Conservation (phyloP, 1,139 yeast genomes). For the Hemisphaericaspora lyxosophila region DNA sequence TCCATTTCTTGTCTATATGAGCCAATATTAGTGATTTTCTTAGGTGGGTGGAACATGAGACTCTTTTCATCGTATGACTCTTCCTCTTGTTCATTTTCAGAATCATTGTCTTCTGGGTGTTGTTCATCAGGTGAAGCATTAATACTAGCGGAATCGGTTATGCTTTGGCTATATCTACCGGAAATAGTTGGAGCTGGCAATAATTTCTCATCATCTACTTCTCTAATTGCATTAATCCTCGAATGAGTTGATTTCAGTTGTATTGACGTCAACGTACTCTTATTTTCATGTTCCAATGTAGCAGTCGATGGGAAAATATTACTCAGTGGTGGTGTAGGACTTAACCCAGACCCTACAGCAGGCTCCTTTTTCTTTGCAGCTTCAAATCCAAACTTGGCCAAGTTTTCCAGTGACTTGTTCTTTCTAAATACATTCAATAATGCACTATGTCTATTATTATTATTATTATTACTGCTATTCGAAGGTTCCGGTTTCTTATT, state of each 20-base stretch:
- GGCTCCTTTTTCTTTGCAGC: constrained; percentile 1
- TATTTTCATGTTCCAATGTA: not conserved
- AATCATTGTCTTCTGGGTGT: constrained; percentile 4
- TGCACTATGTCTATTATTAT: constrained; percentile 11
- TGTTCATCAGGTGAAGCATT: not conserved
- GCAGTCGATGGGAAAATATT: constrained; percentile 3
- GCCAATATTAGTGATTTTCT: constrained; percentile 19
- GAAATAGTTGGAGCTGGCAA: not conserved
- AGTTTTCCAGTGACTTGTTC: constrained; percentile 23
- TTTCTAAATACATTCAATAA: constrained; percentile 26
- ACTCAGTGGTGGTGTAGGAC: constrained; percentile 11
- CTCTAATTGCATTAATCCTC: constrained; percentile 31
- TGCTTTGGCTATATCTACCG: not conserved
- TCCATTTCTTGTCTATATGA: constrained; percentile 33
- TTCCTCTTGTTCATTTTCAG: constrained; percentile 10
- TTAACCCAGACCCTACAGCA: constrained; percentile 11
- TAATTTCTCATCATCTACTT: constrained; percentile 29
- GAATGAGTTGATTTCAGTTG: not conserved
- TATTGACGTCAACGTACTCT: not conserved
- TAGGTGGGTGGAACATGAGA: constrained; percentile 29
- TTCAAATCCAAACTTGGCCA: constrained; percentile 12
- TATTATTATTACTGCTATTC: too few relatives aligned
- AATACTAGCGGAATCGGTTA: too few relatives aligned
- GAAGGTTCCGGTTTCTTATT: constrained; percentile 3
- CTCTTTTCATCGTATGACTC: constrained; percentile 24